phyloP scores from a whole-genome alignment of 148 eudicot species.

The Amaranthus hypochondriacus region DNA sequence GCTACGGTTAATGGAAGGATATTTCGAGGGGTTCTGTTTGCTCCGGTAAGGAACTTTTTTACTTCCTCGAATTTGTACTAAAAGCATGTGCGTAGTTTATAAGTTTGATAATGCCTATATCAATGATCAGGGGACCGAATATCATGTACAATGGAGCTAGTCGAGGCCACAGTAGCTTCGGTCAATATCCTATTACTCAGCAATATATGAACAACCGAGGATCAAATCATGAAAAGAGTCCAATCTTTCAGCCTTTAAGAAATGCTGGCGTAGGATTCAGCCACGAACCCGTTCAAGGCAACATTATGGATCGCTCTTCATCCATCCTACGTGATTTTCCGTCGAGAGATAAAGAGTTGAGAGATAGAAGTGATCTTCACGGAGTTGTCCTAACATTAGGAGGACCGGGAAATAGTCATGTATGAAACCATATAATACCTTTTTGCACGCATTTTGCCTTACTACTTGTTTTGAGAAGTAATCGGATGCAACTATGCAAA shows the following conservation, averaged over 20 bases:
- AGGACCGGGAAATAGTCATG: conserved; percentile 47
- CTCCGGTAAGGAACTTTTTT: conserved; percentile 44
- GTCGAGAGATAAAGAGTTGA: conserved; percentile 29
- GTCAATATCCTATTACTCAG: conserved; percentile 25
- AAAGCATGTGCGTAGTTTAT: background rate
- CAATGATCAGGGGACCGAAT: conserved; percentile 52
- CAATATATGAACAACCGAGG: conserved; percentile 18
- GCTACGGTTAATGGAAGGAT: conserved; percentile 74
- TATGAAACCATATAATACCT: conserved; percentile 5
- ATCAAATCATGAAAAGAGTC: conserved; percentile 14
- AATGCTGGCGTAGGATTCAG: conserved; percentile 11
- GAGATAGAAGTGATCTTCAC: conserved; percentile 51
- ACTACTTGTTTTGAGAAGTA: background rate
- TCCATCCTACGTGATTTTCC: conserved; percentile 19
- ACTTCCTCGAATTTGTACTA: background rate
- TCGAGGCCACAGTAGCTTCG: conserved; percentile 23
- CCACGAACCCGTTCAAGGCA: conserved; percentile 19
- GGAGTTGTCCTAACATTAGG: conserved; percentile 84
- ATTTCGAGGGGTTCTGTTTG: conserved; percentile 74
- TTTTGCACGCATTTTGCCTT: background rate
- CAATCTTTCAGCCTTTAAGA: conserved; percentile 5
- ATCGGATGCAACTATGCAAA: background rate
- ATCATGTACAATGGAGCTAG: conserved; percentile 31
- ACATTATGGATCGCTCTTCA: conserved; percentile 22
- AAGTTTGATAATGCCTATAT: background rate